Evolutionary conservation across 2,329 filamentous ascomycete genomes (phyloP), one percentile per base, ranked within the genome.

Genomic region (Nothomitra cinnamomea): DNA sequence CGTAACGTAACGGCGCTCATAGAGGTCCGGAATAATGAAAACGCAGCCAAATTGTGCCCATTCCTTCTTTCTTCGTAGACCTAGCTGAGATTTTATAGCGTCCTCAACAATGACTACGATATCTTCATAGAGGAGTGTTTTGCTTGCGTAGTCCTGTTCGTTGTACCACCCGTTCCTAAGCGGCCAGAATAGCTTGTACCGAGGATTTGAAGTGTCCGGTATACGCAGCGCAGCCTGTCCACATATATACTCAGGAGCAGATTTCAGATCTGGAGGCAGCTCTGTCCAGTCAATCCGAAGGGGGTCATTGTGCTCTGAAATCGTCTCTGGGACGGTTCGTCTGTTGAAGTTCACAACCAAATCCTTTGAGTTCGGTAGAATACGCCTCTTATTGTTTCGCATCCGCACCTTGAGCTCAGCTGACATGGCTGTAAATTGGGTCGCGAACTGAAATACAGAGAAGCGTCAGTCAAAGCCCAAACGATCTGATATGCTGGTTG

Each of bases 211-310:
- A 57, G 86, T 77, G 62, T 98, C 92, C 0, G 92, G 87, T 50
- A 98, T 85, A 19, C 92, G 82, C 56, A 89, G 72, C 2, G 92
- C 92, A 53, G 85, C 79, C 55, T 83, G 78, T 17, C 92, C 92
- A 21, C 87, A 83, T 60, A 95, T 85, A 63, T 82, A 88, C 42
- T 85, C 76, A 0, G 83, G 78, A n/a, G 85, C 79, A 17, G 83
- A 75, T 36, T 65, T 67, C 2, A 70, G 64, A 49, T 82, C 69
- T 2, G 71, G 69, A 3, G 76, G 75, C 40, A 94, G 72, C 57
- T 95, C 88, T 1, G 92, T 98, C 89, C 92, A 98, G 58, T 96
- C 89, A 51, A 96, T 83, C 59, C 92, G 84, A 60, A 94, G 74
- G 0, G 89, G 86, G 62, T 98, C 92, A 64, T 96, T 98, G 69